Conservation (phyloP, 2,329 filamentous ascomycete genomes). For the Dactylonectria macrodidyma region DNA sequence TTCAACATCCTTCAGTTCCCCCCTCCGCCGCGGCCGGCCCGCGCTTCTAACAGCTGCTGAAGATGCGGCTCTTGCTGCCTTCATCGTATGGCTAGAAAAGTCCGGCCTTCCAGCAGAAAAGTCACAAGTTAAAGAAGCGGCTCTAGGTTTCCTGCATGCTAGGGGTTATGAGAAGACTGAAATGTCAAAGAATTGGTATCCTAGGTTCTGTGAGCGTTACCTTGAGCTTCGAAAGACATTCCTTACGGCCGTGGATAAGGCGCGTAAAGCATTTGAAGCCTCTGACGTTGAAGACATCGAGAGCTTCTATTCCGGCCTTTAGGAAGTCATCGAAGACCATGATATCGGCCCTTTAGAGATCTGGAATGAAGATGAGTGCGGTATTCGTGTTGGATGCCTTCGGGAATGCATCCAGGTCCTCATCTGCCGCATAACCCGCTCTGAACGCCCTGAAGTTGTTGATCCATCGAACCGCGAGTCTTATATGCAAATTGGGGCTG, state of each 20-base stretch:
- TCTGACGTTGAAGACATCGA: background rate
- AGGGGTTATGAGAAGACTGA: background rate
- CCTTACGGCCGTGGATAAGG: conserved; percentile 18
- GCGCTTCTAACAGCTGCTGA: background rate
- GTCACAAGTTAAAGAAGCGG: background rate
- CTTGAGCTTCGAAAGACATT: conserved; percentile 16
- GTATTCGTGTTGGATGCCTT: conserved; percentile 12
- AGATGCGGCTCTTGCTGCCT: background rate
- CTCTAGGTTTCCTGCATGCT: background rate
- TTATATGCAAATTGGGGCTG: conserved; percentile 2
- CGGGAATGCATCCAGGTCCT: conserved; percentile 8
- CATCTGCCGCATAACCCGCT: conserved; percentile 3
- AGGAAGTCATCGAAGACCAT: background rate
- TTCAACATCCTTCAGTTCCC: background rate
- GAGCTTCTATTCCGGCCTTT: background rate
- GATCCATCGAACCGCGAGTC: conserved; percentile 12
- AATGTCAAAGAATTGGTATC: conserved; percentile 8
- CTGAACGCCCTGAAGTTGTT: background rate
- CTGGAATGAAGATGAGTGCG: conserved; percentile 14
- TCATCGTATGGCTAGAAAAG: background rate
- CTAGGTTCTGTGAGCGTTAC: conserved; percentile 15
- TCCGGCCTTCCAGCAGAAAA: conserved; percentile 3
- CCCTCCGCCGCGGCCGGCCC: background rate
- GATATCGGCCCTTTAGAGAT: conserved; percentile 7
- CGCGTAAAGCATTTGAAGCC: conserved; percentile 10